Evolutionary conservation across 2,329 filamentous ascomycete species (phyloP).

Genomic region (Clarireedia paspali): DNA sequence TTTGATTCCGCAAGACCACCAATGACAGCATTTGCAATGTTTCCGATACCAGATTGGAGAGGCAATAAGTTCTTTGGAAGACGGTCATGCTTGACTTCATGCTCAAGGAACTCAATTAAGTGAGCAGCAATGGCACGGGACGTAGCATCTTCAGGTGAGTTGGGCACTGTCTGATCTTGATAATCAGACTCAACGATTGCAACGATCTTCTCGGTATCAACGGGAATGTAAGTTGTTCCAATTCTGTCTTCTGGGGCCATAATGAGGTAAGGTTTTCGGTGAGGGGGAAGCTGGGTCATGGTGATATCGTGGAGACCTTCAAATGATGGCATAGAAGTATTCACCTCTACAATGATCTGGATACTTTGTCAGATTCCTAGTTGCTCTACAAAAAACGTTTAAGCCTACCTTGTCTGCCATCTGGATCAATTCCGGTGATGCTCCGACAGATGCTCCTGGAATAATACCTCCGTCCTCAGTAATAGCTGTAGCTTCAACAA

Average conservation of each 20-base stretch:
- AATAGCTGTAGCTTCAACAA: constrained; percentile 81
- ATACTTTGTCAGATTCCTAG: constrained; percentile 4
- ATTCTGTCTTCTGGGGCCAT: constrained; percentile 83
- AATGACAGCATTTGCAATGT: constrained; percentile 88
- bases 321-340: constrained; percentile 77
- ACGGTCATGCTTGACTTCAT: constrained; percentile 72
- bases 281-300: constrained; percentile 75
- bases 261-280: constrained; percentile 77
- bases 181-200: constrained; percentile 82
- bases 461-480: constrained; percentile 85
- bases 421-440: constrained; percentile 77
- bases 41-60: constrained; percentile 82
- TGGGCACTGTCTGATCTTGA: constrained; percentile 67
- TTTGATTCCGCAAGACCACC: constrained; percentile 74
- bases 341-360: constrained; percentile 81
- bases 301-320: constrained; percentile 88
- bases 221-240: constrained; percentile 71
- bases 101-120: constrained; percentile 78
- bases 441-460: constrained; percentile 77
- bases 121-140: constrained; percentile 69
- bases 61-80: constrained; percentile 71
- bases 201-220: constrained; percentile 78
- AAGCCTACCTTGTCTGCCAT: constrained; percentile 70
- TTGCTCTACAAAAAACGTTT: background rate
- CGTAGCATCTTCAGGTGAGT: constrained; percentile 65